Evolutionary conservation across 2,329 filamentous ascomycete genomes (phyloP).

Genomic region (Rutstroemia sp.): DNA sequence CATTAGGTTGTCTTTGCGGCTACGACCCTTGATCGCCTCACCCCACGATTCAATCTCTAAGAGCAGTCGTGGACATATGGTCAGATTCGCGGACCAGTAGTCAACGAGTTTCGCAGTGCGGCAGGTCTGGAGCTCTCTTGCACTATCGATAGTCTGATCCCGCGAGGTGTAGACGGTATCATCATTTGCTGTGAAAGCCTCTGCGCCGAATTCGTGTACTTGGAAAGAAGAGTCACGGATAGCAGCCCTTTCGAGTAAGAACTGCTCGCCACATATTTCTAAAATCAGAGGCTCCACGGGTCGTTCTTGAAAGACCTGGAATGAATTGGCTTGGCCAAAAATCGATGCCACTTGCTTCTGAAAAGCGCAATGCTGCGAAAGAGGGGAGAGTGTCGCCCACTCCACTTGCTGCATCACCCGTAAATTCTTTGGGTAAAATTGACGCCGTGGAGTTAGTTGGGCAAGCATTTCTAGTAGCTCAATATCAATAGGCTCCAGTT

Average conservation of each 20-base stretch:
- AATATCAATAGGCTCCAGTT: too few species aligned
- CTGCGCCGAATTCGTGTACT: conserved; percentile 32
- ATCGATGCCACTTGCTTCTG: conserved; percentile 31
- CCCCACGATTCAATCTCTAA: conserved; percentile 18
- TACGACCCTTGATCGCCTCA: conserved; percentile 2
- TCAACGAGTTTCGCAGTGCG: conserved; percentile 16
- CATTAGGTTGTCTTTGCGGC: too few species aligned
- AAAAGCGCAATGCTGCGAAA: conserved; percentile 40
- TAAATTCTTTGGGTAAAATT: too few species aligned
- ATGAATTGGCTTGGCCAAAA: conserved; percentile 28
- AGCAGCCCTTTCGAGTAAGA: conserved; percentile 30
- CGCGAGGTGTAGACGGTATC: conserved; percentile 30
- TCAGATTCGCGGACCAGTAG: conserved; percentile 14
- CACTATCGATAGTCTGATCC: conserved; percentile 20
- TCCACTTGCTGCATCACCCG: conserved; percentile 39
- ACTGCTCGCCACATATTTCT: conserved; percentile 29
- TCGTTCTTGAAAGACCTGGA: conserved; percentile 11
- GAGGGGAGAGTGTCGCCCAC: conserved; percentile 35
- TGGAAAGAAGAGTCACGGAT: conserved; percentile 30
- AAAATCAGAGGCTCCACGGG: not conserved
- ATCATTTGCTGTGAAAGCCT: conserved; percentile 26
- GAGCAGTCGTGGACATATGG: conserved; percentile 15
- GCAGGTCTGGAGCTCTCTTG: conserved; percentile 12
- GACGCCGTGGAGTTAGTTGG: too few species aligned
- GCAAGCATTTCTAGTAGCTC: too few species aligned